Base-by-base conservation (phyloP, 1,284 basidiomycete species). In the Cystobasidium slooffiae region DNA sequence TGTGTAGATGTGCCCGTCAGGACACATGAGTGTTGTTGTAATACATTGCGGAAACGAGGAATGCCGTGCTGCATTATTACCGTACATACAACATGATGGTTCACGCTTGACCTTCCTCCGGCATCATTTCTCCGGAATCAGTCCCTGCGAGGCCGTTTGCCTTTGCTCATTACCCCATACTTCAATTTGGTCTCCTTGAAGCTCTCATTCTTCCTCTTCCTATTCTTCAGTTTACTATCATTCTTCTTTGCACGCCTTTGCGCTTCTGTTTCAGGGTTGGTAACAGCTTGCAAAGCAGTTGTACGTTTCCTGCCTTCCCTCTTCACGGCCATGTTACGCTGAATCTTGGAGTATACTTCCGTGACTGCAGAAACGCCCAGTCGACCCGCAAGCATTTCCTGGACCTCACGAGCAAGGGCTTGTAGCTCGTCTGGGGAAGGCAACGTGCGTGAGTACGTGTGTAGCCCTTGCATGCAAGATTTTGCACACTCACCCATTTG, bases 321-420 rank as follows among this genome's bases (percentile, higher is more conserved):
- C 46, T 92, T 87, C 46, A 86, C 87, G 41, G 89, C 83, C 0
- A 88, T 88, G 43, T 86, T 85, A 80, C 93, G 89, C 51, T 93
- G 87, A 68, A 98, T 90, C 69, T 86, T 86, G 77, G 89, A 91
- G 84, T 97, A 98, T 0, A 87, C 87, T 20, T 82, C 82, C 3
- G 93, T 88, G 83, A 97, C 99, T 72, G 86, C 87, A 0, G 90
- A 90, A 14, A 89, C 88, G 37, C 94, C 94, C 47, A 97, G 90
- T 84, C 93, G 93, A 58, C 84, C 82, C 80, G 94, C 94, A 0
- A 99, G 84, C 18, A 97, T 87, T 72, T 94, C 92, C 79, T 94
- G 91, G 12, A 99, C 84, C 82, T 99, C 95, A 14, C 87, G 85
- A 0, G 92, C 90, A 0, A 94, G 86, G 3, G 87, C 88, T 81